phyloP scores from a whole-genome alignment of 257 asterid species.

The Solanum dulcamara region DNA sequence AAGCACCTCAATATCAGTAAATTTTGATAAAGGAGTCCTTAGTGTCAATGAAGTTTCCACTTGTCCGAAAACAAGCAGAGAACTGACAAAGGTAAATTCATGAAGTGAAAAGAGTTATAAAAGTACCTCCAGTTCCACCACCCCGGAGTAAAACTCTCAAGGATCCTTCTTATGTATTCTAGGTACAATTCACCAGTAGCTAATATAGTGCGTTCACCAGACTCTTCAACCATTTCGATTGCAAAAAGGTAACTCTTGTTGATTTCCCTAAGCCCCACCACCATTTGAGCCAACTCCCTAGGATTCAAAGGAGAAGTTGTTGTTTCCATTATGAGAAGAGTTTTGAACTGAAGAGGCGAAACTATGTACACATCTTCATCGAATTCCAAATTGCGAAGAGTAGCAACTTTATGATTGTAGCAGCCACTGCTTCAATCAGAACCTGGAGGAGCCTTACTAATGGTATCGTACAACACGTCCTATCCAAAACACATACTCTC shows the following conservation, averaged over 20 bases:
- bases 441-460: conserved; percentile 85
- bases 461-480: conserved; percentile 85
- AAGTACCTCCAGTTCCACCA: conserved; percentile 89
- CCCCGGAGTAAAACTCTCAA: conserved; percentile 86
- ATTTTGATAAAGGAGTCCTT: not conserved
- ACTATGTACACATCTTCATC: conserved; percentile 70
- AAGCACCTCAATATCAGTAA: not conserved
- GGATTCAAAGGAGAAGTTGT: conserved; percentile 92
- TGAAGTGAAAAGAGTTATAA: not conserved
- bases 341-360: conserved; percentile 80
- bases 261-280: conserved; percentile 65
- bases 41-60: not conserved
- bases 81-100: not conserved
- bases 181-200: conserved; percentile 84
- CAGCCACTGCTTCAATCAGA: conserved; percentile 95
- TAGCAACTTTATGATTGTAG: conserved; percentile 84
- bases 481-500: conserved; percentile 72
- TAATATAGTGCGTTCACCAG: conserved; percentile 85
- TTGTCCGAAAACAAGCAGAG: not conserved
- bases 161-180: conserved; percentile 92
- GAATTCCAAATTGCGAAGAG: conserved; percentile 58
- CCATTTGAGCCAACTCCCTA: conserved; percentile 91
- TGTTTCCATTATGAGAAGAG: conserved; percentile 85
- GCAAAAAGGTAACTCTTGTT: conserved; percentile 90
- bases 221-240: conserved; percentile 82